These are phyloP conservation scores for Aureobasidium leucospermi DNA, from an alignment of 2,329 filamentous ascomycete genomes.

Conservation along the genomic window DNA sequence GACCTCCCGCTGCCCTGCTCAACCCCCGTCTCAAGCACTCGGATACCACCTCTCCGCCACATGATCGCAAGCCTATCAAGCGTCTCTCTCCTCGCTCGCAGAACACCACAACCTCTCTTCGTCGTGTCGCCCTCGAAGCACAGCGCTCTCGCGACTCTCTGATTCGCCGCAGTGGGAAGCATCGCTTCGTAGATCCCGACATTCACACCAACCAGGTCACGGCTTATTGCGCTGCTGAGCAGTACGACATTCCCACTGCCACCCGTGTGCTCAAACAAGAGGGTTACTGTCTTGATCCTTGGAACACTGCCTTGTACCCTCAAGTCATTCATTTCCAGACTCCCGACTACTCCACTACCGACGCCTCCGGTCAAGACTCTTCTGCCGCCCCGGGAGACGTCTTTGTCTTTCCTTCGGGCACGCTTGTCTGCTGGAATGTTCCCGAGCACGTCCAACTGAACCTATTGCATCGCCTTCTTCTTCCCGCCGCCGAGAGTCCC, in stretches of 20 bases:
- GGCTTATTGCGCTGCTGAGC: conserved; percentile 61
- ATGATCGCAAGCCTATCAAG: conserved; percentile 23
- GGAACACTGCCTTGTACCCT: conserved; percentile 54
- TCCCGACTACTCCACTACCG: conserved; percentile 29
- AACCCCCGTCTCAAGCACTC: background rate
- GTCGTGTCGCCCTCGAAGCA: conserved; percentile 79
- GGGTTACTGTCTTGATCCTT: conserved; percentile 57
- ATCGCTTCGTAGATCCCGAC: conserved; percentile 39
- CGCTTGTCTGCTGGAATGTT: conserved; percentile 85
- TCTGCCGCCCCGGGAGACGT: conserved; percentile 58
- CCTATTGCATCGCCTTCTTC: conserved; percentile 63
- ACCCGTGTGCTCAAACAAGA: conserved; percentile 49
- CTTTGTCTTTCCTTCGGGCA: conserved; percentile 92
- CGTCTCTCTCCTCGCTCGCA: conserved; percentile 44
- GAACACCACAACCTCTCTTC: conserved; percentile 64
- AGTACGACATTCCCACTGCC: conserved; percentile 55
- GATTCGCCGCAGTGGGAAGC: conserved; percentile 40
- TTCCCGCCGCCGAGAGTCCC: conserved; percentile 67
- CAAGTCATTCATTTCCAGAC: conserved; percentile 57
- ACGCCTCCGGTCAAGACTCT: conserved; percentile 38
- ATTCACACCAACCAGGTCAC: conserved; percentile 47
- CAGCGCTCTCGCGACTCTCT: conserved; percentile 54
- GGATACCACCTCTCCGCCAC: background rate
- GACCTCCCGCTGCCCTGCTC: background rate
- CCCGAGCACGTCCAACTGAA: conserved; percentile 64